phyloP scores from a whole-genome alignment of 129 eudicot genomes.

The Flaveria bidentis region DNA sequence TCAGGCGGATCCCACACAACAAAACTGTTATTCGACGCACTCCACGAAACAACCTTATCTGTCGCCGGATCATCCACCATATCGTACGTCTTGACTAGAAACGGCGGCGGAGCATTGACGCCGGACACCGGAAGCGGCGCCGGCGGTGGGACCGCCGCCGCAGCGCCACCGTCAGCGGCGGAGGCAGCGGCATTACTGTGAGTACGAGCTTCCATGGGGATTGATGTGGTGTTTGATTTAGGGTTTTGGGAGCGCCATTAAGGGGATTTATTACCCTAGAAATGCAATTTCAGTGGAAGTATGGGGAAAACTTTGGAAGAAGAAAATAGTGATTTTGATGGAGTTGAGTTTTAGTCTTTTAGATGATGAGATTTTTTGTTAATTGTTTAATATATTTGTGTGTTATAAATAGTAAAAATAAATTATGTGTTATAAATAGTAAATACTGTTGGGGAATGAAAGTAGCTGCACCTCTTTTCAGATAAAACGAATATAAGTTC shows the following conservation, averaged over 20 bases:
- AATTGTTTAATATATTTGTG: background rate
- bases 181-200: constrained; percentile 21
- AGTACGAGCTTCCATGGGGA: constrained; percentile 31
- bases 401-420: too few relatives aligned
- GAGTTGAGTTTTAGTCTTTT: constrained; percentile 8
- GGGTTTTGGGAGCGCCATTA: constrained; percentile 23
- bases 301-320: constrained; percentile 34
- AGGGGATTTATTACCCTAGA: constrained; percentile 34
- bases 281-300: constrained; percentile 8
- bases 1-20: constrained; percentile 90
- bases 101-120: constrained; percentile 72
- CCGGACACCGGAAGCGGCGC: constrained; percentile 55
- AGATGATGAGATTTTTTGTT: constrained; percentile 18
- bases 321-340: constrained; percentile 13
- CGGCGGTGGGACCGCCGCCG: constrained; percentile 30
- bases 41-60: constrained; percentile 82
- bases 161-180: constrained; percentile 21
- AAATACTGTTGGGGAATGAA: too few relatives aligned
- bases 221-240: constrained; percentile 13
- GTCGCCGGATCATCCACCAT: constrained; percentile 89
- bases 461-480: background rate
- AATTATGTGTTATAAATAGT: too few relatives aligned
- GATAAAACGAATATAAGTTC: background rate
- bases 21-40: constrained; percentile 72
- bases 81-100: constrained; percentile 77